phyloP scores from a whole-genome alignment of 2,329 filamentous ascomycete genomes.

The Fusarium nematophilum region DNA sequence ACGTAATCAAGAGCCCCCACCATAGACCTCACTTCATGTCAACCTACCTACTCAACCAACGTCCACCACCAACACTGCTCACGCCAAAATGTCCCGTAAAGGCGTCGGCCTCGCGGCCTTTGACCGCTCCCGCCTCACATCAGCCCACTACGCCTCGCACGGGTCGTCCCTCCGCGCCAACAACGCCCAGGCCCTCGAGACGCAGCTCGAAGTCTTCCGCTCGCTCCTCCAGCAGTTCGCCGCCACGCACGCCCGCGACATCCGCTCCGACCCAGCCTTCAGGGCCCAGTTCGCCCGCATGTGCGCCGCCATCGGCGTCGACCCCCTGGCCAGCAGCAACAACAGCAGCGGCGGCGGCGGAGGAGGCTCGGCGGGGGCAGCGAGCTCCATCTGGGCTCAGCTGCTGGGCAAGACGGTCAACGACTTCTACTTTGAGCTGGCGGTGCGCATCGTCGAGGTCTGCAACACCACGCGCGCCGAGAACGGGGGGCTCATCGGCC shows the following conservation, averaged over 20 bases:
- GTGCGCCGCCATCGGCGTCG: slow-evolving; percentile 96
- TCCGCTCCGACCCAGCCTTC: slow-evolving; percentile 93
- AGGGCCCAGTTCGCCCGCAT: slow-evolving; percentile 98
- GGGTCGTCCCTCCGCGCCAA: slow-evolving; percentile 86
- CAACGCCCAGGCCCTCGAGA: slow-evolving; percentile 87
- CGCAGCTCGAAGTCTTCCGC: slow-evolving; percentile 95
- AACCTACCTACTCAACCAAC: background rate
- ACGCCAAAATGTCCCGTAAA: slow-evolving; percentile 73
- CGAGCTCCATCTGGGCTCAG: slow-evolving; percentile 89
- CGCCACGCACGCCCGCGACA: slow-evolving; percentile 93
- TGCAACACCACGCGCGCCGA: slow-evolving; percentile 87
- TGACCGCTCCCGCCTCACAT: slow-evolving; percentile 84
- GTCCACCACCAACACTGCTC: background rate
- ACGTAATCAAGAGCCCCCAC: slow-evolving; percentile 32
- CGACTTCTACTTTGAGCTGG: slow-evolving; percentile 98
- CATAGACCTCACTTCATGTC: background rate
- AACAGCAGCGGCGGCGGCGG: slow-evolving; percentile 56
- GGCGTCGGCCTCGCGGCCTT: slow-evolving; percentile 93
- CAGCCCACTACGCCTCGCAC: slow-evolving; percentile 90
- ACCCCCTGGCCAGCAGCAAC: slow-evolving; percentile 77
- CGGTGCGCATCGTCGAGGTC: slow-evolving; percentile 93
- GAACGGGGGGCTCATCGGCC: slow-evolving; percentile 91
- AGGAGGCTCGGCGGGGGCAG: too few relatives aligned
- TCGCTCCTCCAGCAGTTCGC: slow-evolving; percentile 95
- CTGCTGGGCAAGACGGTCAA: slow-evolving; percentile 91